Evolutionary conservation across 352 stramenopile genomes (phyloP), one percentile per base, ranked within the genome.

Genomic region (Phytophthora parvispora): DNA sequence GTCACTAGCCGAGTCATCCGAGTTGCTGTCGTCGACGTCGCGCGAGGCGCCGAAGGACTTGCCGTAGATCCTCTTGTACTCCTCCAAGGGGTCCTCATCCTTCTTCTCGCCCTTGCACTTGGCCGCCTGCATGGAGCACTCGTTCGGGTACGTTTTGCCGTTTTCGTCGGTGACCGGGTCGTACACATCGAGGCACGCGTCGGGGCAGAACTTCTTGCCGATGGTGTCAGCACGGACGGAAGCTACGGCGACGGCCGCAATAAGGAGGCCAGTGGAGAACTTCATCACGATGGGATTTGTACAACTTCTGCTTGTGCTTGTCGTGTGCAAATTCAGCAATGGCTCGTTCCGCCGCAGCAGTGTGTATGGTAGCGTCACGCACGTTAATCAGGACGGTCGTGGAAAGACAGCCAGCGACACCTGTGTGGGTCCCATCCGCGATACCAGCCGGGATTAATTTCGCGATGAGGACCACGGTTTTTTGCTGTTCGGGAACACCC

Each of bases 401-500:
- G 38, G 15, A 38, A 50, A 25, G 20, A 48, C 28, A 59, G 32
- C 8, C 31, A 64, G 25, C 22, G 29, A 25, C 34, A 50, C 18
- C 24, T 36, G 25, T 61, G 54, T 32, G 16, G n/a, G 16, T 15
- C 18, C 25, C 56, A 65, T 59, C 51, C 38, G 16, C 38, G 10
- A 45, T 45, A 13, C 36, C 28, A 66, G 64, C 54, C 45, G 28
- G 42, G 55, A 66, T 60, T 60, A 66, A 70, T 66, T 47, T 67
- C 50, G 20, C 7, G 50, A 67, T 62, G 16, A 66, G 45, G n/a
- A 58, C 28, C 58, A 25, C 36, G 22, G 13, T 20, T 36, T 69
- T 67, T 69, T 36, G 61, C 61, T 57, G 61, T 69, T 69, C 62
- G 51, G 42, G 18, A 45, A 63, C n/a, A n/a, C n/a, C 51, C 61